Evolutionary conservation across 192 early-diverging fungal species (phyloP).

Genomic region (Coemansia sp.): DNA sequence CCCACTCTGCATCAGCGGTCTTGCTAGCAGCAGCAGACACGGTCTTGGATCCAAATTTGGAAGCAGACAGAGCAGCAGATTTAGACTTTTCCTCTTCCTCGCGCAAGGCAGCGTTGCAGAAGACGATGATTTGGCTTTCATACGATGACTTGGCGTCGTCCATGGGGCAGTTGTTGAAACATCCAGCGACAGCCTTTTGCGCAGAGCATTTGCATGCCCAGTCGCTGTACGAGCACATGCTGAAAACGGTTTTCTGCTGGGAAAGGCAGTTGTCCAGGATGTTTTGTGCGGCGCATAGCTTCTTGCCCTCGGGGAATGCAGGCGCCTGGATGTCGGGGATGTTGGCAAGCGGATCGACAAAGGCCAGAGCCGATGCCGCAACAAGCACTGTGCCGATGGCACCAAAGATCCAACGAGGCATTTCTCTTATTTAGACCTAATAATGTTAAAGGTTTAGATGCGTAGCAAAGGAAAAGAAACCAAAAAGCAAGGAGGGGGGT

Average conservation of each 20-base stretch:
- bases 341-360: conserved; percentile 6
- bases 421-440: too few species aligned
- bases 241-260: conserved; percentile 27
- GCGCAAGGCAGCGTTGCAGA: conserved; percentile 40
- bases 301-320: conserved; percentile 1
- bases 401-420: neutral
- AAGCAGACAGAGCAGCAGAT: neutral
- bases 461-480: too few species aligned
- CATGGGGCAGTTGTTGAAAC: conserved; percentile 53
- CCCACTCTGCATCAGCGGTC: neutral
- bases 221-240: conserved; percentile 51
- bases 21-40: neutral
- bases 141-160: conserved; percentile 24
- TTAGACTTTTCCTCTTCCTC: conserved; percentile 22
- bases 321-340: conserved; percentile 1
- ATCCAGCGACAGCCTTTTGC: conserved; percentile 41
- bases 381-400: neutral
- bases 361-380: neutral
- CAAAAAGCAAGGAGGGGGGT: neutral
- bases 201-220: conserved; percentile 57
- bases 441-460: too few species aligned
- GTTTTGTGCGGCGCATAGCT: conserved; percentile 44
- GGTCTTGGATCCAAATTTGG: neutral
- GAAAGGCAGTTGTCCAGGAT: conserved; percentile 43
- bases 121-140: conserved; percentile 49